These are phyloP conservation scores for Piper longum DNA, from an alignment of 164 flowering plant species.

Conservation along the genomic window DNA sequence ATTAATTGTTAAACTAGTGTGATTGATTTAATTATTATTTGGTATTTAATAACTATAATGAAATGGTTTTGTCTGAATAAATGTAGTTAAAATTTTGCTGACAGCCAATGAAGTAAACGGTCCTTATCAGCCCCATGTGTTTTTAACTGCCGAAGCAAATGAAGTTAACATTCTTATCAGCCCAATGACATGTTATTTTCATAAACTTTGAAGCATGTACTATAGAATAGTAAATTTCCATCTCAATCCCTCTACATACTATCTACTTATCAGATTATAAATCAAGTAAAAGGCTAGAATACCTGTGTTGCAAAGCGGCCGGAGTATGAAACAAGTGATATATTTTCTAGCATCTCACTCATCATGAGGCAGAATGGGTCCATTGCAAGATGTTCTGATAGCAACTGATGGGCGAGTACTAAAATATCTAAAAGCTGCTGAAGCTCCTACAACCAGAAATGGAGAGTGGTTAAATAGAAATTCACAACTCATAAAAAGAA, in stretches of 20 bases:
- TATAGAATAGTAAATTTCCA: no score
- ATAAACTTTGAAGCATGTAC: no score
- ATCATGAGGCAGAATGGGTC: slow-evolving; percentile 73
- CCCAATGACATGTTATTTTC: no score
- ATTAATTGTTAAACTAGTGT: no score
- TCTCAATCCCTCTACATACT: background rate
- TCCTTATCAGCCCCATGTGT: no score
- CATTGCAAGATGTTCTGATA: slow-evolving; percentile 60
- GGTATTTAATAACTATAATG: no score
- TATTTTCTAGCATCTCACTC: slow-evolving; percentile 92
- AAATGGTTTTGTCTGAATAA: no score
- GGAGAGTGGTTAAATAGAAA: slow-evolving; percentile 1
- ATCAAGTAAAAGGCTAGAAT: slow-evolving; percentile 1
- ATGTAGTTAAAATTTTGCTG: no score
- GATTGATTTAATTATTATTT: no score
- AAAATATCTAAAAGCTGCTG: slow-evolving; percentile 72
- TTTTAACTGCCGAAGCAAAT: no score
- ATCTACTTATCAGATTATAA: background rate
- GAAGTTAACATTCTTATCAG: no score
- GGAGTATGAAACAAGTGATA: slow-evolving; percentile 87
- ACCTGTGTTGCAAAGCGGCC: slow-evolving; percentile 97
- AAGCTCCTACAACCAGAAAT: slow-evolving; percentile 47
- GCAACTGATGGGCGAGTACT: slow-evolving; percentile 64
- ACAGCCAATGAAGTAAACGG: no score
- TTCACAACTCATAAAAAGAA: slow-evolving; percentile 1